Conservation (phyloP, 768 basidiomycete species). For the Rhizopogon salebrosus region DNA sequence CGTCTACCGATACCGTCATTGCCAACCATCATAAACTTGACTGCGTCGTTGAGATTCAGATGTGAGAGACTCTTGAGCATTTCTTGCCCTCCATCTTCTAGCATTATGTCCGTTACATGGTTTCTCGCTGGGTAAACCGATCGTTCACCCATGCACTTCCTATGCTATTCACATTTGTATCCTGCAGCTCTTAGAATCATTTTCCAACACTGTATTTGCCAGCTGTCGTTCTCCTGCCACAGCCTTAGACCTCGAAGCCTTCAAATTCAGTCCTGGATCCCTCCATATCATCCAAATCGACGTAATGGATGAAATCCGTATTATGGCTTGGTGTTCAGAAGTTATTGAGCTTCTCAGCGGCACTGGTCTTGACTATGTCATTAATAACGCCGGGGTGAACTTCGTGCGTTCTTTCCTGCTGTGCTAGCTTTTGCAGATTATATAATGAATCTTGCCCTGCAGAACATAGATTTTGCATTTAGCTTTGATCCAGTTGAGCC, state of each 20-base stretch:
- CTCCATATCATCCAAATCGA: conserved; percentile 32
- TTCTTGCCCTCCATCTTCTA: not conserved
- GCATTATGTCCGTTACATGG: not conserved
- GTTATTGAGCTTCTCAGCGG: conserved; percentile 21
- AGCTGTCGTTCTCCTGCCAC: conserved; percentile 17
- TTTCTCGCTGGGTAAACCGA: not conserved
- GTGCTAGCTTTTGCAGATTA: not conserved
- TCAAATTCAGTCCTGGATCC: conserved; percentile 16
- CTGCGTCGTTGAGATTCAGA: no score
- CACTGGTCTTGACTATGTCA: conserved; percentile 28
- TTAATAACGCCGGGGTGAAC: conserved; percentile 37
- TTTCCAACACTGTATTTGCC: conserved; percentile 18
- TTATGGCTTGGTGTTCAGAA: conserved; percentile 17
- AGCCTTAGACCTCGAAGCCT: conserved; percentile 11
- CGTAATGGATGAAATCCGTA: conserved; percentile 19
- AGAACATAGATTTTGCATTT: conserved; percentile 25
- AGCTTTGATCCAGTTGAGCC: conserved; percentile 12
- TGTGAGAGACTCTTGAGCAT: not conserved
- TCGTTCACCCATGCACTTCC: not conserved
- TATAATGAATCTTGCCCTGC: not conserved
- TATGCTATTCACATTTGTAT: not conserved
- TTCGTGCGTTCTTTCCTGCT: conserved; percentile 21
- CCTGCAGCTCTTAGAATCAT: conserved; percentile 6
- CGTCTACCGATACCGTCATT: no score
- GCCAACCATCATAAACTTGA: no score